Evolutionary conservation across 495 filamentous ascomycete species (phyloP).

Genomic region (Xylaria longipes): DNA sequence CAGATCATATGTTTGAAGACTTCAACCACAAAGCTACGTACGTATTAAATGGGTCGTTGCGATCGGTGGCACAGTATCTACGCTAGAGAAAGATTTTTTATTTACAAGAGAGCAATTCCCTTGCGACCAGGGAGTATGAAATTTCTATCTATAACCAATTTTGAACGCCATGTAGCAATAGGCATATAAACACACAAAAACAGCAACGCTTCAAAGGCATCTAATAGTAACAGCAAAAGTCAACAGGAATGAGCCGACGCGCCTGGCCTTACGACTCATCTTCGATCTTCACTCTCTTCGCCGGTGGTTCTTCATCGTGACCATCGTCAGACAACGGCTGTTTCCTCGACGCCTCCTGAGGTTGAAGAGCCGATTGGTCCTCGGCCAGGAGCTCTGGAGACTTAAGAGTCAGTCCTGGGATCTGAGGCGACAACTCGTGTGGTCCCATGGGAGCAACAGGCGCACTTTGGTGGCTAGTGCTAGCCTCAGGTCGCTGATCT

Average conservation of each 20-base stretch:
- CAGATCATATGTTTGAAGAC: background rate
- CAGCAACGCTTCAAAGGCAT: background rate
- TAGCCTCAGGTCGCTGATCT: background rate
- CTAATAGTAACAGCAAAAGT: background rate
- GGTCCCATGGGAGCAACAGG: background rate
- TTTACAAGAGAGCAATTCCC: background rate
- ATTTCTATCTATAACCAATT: conserved; percentile 3
- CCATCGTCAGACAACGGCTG: background rate
- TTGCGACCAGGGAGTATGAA: background rate
- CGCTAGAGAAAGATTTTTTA: background rate
- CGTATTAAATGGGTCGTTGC: background rate
- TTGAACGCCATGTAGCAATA: background rate
- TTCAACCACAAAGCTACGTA: background rate
- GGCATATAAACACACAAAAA: background rate
- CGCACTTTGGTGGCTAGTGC: background rate
- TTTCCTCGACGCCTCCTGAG: background rate
- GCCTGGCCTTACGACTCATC: background rate
- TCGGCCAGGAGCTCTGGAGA: background rate
- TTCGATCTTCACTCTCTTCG: background rate
- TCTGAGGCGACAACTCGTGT: background rate
- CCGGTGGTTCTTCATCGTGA: background rate
- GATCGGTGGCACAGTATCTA: background rate
- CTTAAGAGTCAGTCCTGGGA: background rate
- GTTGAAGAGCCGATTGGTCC: background rate
- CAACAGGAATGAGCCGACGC: background rate